These are phyloP conservation scores for Cyphellophora attinorum DNA, from an alignment of 2,329 filamentous ascomycete species.

Conservation along the genomic window DNA sequence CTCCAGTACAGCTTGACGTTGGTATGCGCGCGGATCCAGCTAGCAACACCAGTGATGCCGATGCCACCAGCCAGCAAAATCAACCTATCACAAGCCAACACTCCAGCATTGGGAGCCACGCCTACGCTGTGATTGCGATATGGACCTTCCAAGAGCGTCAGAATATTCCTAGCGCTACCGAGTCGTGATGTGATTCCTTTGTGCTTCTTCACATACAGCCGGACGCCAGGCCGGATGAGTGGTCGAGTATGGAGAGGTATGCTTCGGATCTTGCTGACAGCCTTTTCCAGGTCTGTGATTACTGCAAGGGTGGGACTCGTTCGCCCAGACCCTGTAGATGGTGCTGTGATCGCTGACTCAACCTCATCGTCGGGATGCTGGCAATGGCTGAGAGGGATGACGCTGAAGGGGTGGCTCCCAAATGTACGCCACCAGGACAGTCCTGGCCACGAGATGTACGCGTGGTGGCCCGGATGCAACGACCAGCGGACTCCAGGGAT, in stretches of 20 bases:
- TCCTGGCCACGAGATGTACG: conserved; percentile 45
- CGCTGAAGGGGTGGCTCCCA: conserved; percentile 46
- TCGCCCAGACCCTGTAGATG: not conserved
- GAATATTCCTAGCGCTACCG: too few species aligned
- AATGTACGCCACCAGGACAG: conserved; percentile 31
- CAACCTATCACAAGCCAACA: conserved; percentile 21
- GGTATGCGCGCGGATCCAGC: too few species aligned
- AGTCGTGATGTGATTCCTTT: too few species aligned
- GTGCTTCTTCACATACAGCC: too few species aligned
- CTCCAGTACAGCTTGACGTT: too few species aligned
- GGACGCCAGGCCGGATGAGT: conserved; percentile 2
- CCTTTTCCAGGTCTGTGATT: not conserved
- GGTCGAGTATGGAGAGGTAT: not conserved
- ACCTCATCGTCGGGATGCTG: too few species aligned
- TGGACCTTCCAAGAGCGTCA: conserved; percentile 8
- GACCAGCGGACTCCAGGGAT: too few species aligned
- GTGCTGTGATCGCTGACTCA: too few species aligned
- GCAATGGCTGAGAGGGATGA: too few species aligned
- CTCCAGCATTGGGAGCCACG: conserved; percentile 1
- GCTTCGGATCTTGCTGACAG: not conserved
- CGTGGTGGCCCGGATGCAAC: conserved; percentile 25
- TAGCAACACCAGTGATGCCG: too few species aligned
- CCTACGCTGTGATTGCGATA: conserved; percentile 7
- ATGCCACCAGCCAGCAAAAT: conserved; percentile 28
- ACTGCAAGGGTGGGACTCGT: too few species aligned